These are phyloP conservation scores for Chrysoporthe cubensis DNA, from an alignment of 2,329 filamentous ascomycete genomes.

Conservation along the genomic window DNA sequence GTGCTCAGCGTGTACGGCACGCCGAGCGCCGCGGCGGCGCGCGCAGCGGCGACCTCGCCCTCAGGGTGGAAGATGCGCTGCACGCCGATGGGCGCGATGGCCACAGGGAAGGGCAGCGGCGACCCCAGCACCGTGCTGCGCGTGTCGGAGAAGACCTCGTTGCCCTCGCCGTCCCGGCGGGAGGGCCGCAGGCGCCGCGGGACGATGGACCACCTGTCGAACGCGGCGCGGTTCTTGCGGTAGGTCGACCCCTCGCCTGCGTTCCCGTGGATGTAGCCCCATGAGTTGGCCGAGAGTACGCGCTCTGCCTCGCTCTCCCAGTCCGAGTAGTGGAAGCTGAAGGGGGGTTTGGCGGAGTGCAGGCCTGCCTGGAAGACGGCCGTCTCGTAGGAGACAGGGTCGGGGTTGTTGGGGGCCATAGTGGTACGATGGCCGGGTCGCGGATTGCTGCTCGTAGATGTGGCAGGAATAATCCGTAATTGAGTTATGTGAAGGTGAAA, in stretches of 20 bases:
- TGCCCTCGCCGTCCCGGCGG: constrained; percentile 6
- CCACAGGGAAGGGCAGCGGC: constrained; percentile 59
- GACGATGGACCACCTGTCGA: constrained; percentile 26
- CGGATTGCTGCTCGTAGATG: neutral
- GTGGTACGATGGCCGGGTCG: neutral
- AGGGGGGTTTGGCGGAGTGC: constrained; percentile 24
- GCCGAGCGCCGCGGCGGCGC: constrained; percentile 53
- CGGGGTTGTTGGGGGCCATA: constrained; percentile 14
- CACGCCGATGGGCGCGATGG: constrained; percentile 68
- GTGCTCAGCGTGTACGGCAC: constrained; percentile 66
- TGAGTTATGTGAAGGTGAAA: too few species aligned
- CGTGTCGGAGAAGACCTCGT: constrained; percentile 36
- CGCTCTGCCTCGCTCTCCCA: constrained; percentile 26
- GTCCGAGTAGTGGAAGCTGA: constrained; percentile 23
- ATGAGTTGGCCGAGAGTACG: constrained; percentile 27
- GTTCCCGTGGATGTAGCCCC: constrained; percentile 28
- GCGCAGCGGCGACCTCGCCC: constrained; percentile 63
- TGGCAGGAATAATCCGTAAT: neutral
- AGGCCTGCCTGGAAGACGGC: constrained; percentile 23
- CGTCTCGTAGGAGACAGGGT: constrained; percentile 21
- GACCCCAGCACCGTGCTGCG: constrained; percentile 59
- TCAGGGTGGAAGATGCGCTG: constrained; percentile 65
- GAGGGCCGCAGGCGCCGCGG: constrained; percentile 21
- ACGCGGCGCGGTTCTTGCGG: constrained; percentile 27
- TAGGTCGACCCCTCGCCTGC: constrained; percentile 23